A percentile compares a stretch with the other conserved stretches of the same genome.
These are phyloP conservation scores for Globisporangium yorkense DNA, from an alignment of 352 stramenopile species.

Conservation along the genomic window DNA sequence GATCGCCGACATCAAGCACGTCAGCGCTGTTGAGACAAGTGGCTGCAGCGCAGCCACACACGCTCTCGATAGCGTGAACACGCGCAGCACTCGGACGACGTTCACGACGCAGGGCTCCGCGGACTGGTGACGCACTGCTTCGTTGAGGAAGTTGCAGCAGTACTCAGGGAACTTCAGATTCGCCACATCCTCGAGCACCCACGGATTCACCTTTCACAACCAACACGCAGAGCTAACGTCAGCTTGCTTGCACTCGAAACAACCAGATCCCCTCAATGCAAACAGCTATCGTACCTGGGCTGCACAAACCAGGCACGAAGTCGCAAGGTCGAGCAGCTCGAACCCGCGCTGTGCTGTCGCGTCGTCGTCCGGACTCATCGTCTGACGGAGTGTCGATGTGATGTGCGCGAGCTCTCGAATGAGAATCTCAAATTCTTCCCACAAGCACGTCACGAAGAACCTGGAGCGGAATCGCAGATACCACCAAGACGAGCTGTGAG, in stretches of 20 bases:
- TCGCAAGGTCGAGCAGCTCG: conserved; percentile 63
- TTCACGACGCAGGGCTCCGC: conserved; percentile 60
- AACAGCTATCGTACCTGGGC: conserved; percentile 36
- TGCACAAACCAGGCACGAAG: conserved; percentile 69
- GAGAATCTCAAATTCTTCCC: conserved; percentile 74
- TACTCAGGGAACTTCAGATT: conserved; percentile 58
- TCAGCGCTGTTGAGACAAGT: conserved; percentile 46
- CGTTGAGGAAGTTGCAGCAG: conserved; percentile 60
- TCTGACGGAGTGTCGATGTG: conserved; percentile 54
- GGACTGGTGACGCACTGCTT: conserved; percentile 52
- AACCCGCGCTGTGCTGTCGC: conserved; percentile 60
- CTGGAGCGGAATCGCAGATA: conserved; percentile 14
- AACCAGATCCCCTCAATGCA: neutral
- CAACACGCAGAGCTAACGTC: neutral
- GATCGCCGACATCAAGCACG: conserved; percentile 43
- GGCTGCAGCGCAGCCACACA: conserved; percentile 58
- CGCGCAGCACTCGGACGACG: conserved; percentile 58
- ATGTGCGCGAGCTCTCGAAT: conserved; percentile 62
- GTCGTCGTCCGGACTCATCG: conserved; percentile 58
- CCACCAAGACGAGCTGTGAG: neutral
- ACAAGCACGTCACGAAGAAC: conserved; percentile 74
- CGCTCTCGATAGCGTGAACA: conserved; percentile 48
- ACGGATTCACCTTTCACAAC: conserved; percentile 47
- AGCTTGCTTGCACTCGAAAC: neutral
- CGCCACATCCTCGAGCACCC: conserved; percentile 44